These are phyloP conservation scores for Wickerhamomyces bovis DNA, from an alignment of 805 yeast genomes.

Conservation along the genomic window DNA sequence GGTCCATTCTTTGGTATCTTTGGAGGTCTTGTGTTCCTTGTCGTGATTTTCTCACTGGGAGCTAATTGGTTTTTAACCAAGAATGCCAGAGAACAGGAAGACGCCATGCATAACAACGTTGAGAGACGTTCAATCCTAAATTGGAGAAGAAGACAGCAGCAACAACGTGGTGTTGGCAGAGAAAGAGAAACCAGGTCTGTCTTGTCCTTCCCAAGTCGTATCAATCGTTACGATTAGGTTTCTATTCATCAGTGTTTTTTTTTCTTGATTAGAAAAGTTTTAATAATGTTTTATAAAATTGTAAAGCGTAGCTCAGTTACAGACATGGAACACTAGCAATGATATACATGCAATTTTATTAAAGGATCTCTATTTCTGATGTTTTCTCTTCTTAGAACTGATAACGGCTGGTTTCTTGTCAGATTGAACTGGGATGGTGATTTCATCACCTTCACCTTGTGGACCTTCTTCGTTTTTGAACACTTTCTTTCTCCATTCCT, in stretches of 20 bases:
- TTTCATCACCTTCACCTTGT: constrained; percentile 18
- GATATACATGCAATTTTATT: background rate
- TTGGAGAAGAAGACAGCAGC: constrained; percentile 15
- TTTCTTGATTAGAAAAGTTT: too few species aligned
- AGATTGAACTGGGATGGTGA: constrained; percentile 18
- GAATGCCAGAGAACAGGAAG: constrained; percentile 22
- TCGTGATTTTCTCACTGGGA: constrained; percentile 31
- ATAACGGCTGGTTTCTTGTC: constrained; percentile 3
- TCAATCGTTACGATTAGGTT: constrained; percentile 19
- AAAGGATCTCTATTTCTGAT: background rate
- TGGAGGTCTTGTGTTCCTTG: constrained; percentile 42
- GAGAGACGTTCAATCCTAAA: constrained; percentile 29
- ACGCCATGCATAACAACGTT: constrained; percentile 11
- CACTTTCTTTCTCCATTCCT: constrained; percentile 85
- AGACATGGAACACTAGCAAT: too few species aligned
- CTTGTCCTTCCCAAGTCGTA: constrained; percentile 20
- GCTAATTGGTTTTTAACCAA: constrained; percentile 38
- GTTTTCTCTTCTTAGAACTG: background rate
- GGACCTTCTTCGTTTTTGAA: constrained; percentile 58
- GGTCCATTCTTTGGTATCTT: constrained; percentile 70
- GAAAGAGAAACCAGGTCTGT: constrained; percentile 23
- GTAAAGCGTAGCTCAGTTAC: too few species aligned
- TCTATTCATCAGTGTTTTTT: background rate
- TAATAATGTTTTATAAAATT: too few species aligned
- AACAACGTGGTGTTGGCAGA: constrained; percentile 13